Percentiles rank a stretch among this genome's conserved stretches.
Conservation (phyloP, 768 basidiomycete genomes). For the Tulasnella calospora region DNA sequence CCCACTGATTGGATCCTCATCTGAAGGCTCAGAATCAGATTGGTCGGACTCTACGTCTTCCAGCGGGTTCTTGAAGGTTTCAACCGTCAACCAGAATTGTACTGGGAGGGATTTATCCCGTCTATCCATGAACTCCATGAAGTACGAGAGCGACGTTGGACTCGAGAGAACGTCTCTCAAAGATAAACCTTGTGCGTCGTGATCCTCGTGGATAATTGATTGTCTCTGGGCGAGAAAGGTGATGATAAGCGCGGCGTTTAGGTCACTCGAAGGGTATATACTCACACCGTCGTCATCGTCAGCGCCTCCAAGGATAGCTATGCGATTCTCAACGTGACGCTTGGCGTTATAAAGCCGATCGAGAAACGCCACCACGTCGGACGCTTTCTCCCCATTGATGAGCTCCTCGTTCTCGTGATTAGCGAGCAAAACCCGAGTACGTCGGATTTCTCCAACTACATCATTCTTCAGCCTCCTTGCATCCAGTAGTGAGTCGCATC, state of each 20-base stretch:
- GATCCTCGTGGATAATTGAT: conserved; percentile 38
- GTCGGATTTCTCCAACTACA: conserved; percentile 82
- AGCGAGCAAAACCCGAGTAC: conserved; percentile 68
- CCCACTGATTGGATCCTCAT: conserved; percentile 52
- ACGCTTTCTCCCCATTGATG: conserved; percentile 80
- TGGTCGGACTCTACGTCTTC: conserved; percentile 62
- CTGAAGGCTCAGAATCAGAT: conserved; percentile 52
- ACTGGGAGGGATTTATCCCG: conserved; percentile 76
- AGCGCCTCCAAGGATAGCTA: conserved; percentile 68
- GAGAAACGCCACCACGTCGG: conserved; percentile 80
- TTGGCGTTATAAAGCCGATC: conserved; percentile 87
- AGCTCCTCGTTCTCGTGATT: conserved; percentile 84
- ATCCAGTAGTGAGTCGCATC: conserved; percentile 77
- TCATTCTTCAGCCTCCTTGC: conserved; percentile 89
- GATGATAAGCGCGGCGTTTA: background rate
- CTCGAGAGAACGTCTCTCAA: conserved; percentile 80
- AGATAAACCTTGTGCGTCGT: conserved; percentile 48
- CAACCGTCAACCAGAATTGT: conserved; percentile 96
- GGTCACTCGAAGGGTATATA: background rate
- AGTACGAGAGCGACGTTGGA: conserved; percentile 86
- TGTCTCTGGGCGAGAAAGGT: conserved; percentile 19
- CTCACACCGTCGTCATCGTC: conserved; percentile 39
- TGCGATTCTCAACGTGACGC: conserved; percentile 78
- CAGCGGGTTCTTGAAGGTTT: conserved; percentile 95
- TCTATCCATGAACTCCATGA: conserved; percentile 98